Conservation (phyloP, 306 rosid species). For the Mucuna pruriens region DNA sequence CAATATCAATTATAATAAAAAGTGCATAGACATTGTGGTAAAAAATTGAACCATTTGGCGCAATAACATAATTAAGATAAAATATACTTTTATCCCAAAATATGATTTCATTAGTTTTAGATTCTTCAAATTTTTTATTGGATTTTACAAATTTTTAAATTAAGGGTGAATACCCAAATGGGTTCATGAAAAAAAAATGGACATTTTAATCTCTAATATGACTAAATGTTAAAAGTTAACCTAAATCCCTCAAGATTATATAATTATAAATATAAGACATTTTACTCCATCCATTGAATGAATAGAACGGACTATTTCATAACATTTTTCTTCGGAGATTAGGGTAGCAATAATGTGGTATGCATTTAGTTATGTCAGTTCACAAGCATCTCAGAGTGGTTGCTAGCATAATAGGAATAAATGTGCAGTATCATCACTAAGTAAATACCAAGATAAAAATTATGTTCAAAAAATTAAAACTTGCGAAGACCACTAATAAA, state of each 20-base stretch:
- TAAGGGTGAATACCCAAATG: not conserved
- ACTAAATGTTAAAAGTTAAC: no score
- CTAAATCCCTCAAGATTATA: not conserved
- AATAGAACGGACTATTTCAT: not conserved
- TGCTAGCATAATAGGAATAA: not conserved
- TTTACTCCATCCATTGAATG: no score
- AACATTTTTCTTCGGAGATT: not conserved
- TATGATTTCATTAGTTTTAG: not conserved
- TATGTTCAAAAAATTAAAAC: no score
- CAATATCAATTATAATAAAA: no score
- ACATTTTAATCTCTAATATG: not conserved
- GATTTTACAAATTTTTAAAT: not conserved
- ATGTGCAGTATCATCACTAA: not conserved
- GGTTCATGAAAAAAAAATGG: not conserved
- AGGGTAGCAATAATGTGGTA: no score
- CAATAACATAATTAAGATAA: not conserved
- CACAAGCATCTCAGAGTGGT: not conserved
- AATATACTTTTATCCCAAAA: not conserved
- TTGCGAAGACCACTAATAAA: not conserved
- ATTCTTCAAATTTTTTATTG: not conserved
- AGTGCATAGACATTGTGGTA: no score
- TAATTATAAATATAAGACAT: not conserved
- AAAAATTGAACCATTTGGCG: not conserved
- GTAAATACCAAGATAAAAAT: not conserved
- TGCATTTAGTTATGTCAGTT: not conserved